Conservation (phyloP, 2,329 filamentous ascomycete species). For the Penicillium sp. region DNA sequence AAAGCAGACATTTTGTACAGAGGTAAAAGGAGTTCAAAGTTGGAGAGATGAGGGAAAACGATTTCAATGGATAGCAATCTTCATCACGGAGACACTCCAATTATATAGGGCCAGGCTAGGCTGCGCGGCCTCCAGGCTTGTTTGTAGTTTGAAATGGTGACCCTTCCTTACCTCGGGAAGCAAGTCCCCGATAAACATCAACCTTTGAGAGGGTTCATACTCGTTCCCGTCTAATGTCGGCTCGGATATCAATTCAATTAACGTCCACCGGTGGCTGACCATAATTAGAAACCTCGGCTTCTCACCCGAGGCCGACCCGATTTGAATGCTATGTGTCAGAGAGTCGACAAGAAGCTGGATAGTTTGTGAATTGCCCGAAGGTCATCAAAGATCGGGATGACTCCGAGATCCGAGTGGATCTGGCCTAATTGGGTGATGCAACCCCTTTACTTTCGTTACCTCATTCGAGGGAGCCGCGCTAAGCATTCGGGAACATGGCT, state of each 20-base stretch:
- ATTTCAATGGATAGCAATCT: neutral
- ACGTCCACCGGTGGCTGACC: neutral
- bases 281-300: neutral
- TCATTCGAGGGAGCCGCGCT: neutral
- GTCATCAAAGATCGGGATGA: neutral
- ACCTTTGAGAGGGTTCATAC: neutral
- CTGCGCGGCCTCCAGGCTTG: no score
- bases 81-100: no score
- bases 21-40: no score
- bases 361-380: no score
- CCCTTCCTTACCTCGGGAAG: no score
- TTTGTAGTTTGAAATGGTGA: no score
- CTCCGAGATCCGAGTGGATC: neutral
- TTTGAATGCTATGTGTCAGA: neutral
- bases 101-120: no score
- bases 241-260: neutral
- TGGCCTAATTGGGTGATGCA: neutral
- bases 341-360: no score
- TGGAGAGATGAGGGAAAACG: neutral
- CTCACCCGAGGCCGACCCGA: neutral
- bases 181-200: no score
- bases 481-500: neutral
- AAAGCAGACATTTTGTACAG: conserved; percentile 1
- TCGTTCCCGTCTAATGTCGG: neutral
- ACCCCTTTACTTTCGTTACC: neutral